phyloP scores from a whole-genome alignment of 371 early-diverging fungal genomes.

The Chytridium lagenaria region DNA sequence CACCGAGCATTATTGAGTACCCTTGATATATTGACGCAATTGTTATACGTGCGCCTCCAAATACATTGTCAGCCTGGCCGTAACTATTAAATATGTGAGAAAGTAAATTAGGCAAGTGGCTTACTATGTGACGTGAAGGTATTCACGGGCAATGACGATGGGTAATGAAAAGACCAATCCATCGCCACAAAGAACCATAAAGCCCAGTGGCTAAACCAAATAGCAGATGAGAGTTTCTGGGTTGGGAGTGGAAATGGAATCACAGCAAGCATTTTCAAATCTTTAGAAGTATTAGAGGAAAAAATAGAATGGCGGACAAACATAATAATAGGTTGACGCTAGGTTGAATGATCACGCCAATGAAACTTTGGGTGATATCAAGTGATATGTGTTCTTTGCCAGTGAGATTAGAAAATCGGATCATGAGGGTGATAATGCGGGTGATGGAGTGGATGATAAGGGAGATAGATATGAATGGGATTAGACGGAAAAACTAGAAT shows the following conservation, averaged over 20 bases:
- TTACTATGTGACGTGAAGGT: slow-evolving; percentile 1
- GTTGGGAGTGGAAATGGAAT: not conserved
- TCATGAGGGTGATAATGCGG: not conserved
- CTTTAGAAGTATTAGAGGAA: not conserved
- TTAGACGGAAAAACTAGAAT: not conserved
- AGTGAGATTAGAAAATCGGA: not conserved
- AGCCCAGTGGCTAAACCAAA: not conserved
- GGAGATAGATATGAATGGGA: not conserved
- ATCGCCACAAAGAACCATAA: not conserved
- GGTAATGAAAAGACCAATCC: not conserved
- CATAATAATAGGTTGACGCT: not conserved
- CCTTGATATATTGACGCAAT: not conserved
- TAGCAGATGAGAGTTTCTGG: not conserved
- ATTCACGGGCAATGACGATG: not conserved
- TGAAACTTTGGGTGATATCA: not conserved
- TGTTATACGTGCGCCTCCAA: not conserved
- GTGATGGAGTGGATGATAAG: not conserved
- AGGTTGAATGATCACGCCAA: not conserved
- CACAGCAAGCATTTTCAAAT: slow-evolving; percentile 1
- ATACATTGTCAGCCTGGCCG: not conserved
- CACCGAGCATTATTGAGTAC: not conserved
- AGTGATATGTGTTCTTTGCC: not conserved
- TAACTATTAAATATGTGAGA: not conserved
- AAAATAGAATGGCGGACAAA: not conserved
- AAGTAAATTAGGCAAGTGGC: not conserved